These are phyloP conservation scores for Aspergillus pseudotamarii DNA, from an alignment of 2,329 filamentous ascomycete genomes.

Conservation along the genomic window DNA sequence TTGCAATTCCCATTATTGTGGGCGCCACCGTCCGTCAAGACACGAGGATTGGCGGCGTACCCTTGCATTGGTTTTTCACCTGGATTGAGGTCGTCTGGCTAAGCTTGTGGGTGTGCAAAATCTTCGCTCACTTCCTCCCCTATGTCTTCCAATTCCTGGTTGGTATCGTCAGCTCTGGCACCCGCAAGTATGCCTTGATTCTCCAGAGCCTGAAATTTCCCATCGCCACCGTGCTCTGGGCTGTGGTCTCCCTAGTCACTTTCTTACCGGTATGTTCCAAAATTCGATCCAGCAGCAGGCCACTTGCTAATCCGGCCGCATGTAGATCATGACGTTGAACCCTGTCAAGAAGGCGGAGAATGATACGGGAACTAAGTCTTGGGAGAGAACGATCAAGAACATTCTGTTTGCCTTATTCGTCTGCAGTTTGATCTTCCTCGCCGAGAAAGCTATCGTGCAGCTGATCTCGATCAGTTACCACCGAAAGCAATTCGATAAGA, in stretches of 20 bases:
- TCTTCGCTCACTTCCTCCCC: constrained; percentile 61
- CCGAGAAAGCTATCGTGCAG: constrained; percentile 63
- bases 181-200: constrained; percentile 65
- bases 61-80: constrained; percentile 63
- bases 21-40: constrained; percentile 55
- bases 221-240: constrained; percentile 63
- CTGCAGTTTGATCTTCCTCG: constrained; percentile 59
- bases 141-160: constrained; percentile 62
- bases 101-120: constrained; percentile 64
- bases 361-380: constrained; percentile 43
- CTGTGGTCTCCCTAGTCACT: constrained; percentile 60
- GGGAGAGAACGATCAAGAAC: constrained; percentile 60
- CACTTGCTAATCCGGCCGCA: background rate
- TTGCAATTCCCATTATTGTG: constrained; percentile 66
- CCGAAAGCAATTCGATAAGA: constrained; percentile 65
- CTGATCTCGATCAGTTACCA: constrained; percentile 71
- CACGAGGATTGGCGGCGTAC: constrained; percentile 58
- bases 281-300: background rate
- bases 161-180: constrained; percentile 66
- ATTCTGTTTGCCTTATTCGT: constrained; percentile 62
- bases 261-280: constrained; percentile 54
- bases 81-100: constrained; percentile 69
- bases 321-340: constrained; percentile 48
- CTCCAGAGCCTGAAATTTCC: constrained; percentile 62
- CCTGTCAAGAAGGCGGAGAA: constrained; percentile 35